Evolutionary conservation across 1,284 basidiomycete genomes (phyloP), one percentile per base, ranked within the genome.

Genomic region (Fomes fomentarius): DNA sequence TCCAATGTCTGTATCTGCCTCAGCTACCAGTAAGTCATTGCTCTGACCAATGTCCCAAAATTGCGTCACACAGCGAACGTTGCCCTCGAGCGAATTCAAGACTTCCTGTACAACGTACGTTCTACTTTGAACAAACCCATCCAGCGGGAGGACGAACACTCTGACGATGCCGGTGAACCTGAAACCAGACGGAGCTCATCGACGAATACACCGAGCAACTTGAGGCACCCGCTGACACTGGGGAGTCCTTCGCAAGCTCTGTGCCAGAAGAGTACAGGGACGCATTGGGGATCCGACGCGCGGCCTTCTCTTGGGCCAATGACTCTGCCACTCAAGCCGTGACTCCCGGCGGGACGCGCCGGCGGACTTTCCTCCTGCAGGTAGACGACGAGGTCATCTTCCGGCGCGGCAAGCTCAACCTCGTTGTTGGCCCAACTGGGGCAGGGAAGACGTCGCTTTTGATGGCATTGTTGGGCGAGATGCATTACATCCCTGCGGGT

Each of bases 371-470:
- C 70, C 69, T 66, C 7, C 74, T 87, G 10, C 66, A 65, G 0
- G 71, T 86, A 19, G 76, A 80, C 1, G 74, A 70, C 17, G 82
- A 87, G 56, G 65, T 89, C 14, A 64, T 74, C 5, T 89, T 90
- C 71, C 76, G 79, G 55, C 76, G 75, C 34, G 81, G 81, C 9
- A 73, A 76, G 59, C 69, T 89, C 61, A 88, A 87, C 63, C 68
- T 90, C 31, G 77, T 90, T 52, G 75, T 86, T 28, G 88, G 88
- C 17, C 81, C 85, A 0, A 83, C 81, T 2, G 81, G 81, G 9
- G 76, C 73, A 1, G 81, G 81, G 5, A 82, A 80, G 64, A 79
- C 80, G 0, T 78, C 76, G 2, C 45, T 82, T 24, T 66, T 83
- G 12, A 79, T 84, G 76, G 84, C 83, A 2, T 68, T 86, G 15